Evolutionary conservation across 345 rosid species (phyloP).

Genomic region (Crucihimalaya himalaica): DNA sequence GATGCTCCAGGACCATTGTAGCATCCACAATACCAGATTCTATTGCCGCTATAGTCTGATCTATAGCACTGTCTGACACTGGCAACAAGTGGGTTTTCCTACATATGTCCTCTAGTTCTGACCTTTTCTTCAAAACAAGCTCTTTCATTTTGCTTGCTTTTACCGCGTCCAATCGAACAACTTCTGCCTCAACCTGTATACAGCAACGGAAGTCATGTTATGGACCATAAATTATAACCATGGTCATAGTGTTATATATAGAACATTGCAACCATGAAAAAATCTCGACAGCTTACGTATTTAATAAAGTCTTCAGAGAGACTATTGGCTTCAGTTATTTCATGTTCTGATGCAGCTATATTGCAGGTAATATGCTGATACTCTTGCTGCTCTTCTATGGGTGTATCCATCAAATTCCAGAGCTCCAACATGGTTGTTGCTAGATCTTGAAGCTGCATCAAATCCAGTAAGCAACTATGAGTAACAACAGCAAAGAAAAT

Average conservation of each 20-base stretch:
- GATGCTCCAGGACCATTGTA: constrained; percentile 64
- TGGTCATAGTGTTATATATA: not conserved
- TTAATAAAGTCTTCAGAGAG: constrained; percentile 80
- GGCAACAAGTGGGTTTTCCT: constrained; percentile 85
- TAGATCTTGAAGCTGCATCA: constrained; percentile 91
- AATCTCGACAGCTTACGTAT: constrained; percentile 53
- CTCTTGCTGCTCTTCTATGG: constrained; percentile 88
- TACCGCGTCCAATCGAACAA: constrained; percentile 76
- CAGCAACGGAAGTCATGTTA: constrained; percentile 25
- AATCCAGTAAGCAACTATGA: constrained; percentile 11
- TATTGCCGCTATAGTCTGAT: constrained; percentile 66
- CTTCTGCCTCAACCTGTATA: constrained; percentile 88
- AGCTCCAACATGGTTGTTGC: constrained; percentile 90
- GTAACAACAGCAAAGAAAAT: not conserved
- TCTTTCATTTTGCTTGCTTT: constrained; percentile 98
- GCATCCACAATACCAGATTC: constrained; percentile 88
- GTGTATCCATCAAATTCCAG: constrained; percentile 99
- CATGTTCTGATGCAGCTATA: constrained; percentile 93
- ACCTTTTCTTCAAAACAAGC: constrained; percentile 87
- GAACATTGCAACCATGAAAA: constrained; percentile 8
- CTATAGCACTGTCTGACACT: constrained; percentile 61
- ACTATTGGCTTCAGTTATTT: constrained; percentile 81
- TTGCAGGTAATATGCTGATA: constrained; percentile 90
- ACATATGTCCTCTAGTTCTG: constrained; percentile 87
- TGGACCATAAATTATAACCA: not conserved